phyloP scores from a whole-genome alignment of 106 monocot genomes.

The Dendrobium chrysotoxum region DNA sequence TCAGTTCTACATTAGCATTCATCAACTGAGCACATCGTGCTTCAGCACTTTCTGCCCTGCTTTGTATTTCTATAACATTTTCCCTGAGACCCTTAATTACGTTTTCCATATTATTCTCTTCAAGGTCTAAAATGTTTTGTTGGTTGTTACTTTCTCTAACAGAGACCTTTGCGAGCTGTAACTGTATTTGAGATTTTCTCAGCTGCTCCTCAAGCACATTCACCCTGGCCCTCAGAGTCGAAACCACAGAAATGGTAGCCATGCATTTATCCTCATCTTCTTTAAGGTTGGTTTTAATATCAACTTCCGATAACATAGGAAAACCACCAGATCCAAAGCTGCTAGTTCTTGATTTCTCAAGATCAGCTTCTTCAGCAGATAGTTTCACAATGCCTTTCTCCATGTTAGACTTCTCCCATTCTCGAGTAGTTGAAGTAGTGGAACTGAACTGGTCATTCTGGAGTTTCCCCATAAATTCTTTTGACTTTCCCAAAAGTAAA shows the following conservation, averaged over 20 bases:
- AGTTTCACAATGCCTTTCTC: conserved; percentile 18
- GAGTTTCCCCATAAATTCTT: conserved; percentile 40
- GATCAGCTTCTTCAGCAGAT: conserved; percentile 14
- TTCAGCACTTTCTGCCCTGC: conserved; percentile 47
- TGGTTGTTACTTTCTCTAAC: conserved; percentile 17
- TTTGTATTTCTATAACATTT: conserved; percentile 39
- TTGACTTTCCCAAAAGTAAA: conserved; percentile 44
- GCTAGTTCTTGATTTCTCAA: conserved; percentile 9
- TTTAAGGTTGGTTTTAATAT: conserved; percentile 15
- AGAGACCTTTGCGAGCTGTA: conserved; percentile 17
- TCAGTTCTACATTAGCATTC: conserved; percentile 47
- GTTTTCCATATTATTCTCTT: conserved; percentile 30
- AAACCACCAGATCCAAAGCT: background rate
- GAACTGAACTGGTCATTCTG: conserved; percentile 36
- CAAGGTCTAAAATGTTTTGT: conserved; percentile 19
- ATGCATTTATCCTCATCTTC: conserved; percentile 22
- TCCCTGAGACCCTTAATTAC: conserved; percentile 32
- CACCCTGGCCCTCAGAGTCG: conserved; percentile 35
- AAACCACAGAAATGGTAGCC: conserved; percentile 18
- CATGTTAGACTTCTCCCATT: conserved; percentile 29
- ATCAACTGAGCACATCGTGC: conserved; percentile 27
- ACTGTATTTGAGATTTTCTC: conserved; percentile 17
- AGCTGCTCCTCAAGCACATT: conserved; percentile 42
- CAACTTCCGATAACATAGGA: conserved; percentile 10
- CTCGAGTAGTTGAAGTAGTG: conserved; percentile 19